Base-by-base conservation (phyloP, 129 eudicot species). In the Centrapalus pauciflorus region DNA sequence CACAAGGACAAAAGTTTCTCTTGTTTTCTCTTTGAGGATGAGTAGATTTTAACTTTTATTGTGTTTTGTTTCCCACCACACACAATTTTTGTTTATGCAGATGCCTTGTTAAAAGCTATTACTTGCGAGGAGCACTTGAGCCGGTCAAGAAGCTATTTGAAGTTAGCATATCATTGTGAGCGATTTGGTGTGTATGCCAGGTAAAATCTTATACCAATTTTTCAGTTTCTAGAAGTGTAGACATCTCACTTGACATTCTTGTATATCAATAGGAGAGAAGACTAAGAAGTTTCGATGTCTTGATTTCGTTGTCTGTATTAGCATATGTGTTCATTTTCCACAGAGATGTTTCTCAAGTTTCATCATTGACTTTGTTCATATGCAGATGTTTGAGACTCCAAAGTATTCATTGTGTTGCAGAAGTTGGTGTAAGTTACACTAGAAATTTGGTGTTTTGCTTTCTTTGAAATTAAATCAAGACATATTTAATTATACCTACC, bases 361-460 rank as follows among this genome's bases (percentile, higher is more conserved):
- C 37, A 41, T 41, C 43, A 55, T 69, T 69, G 64, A 57, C 27
- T 37, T 55, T 35, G 24, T 37, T 66, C 59, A 25, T 57, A 48
- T 76, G 84, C 94, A 91, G 97, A 77, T 69, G 26, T 64, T 55
- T 87, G 71, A 87, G 86, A 55, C 94, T 91, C 64, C 90, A 69
- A 41, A 85, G 74, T 79, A 84, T 73, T 43, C 83, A 82, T 40
- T 91, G 84, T 67, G 78, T 64, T 52, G 69, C 79, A 54, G 94
- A 91, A 72, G 66, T 76, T 55, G 75, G 80, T 87, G 96, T 85
- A 85, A 87, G 89, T 79, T 37, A 13, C 38, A 24, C 8, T 11
- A 24, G 30, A 38, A 38, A 16, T 45, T 26, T 48, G 29, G 16
- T 20, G 5, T 43, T 41, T 64, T 41, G 55, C 27, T 37, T 25